Evolutionary conservation across 495 filamentous ascomycete species (phyloP).

Genomic region (Penicillium maclennaniae): DNA sequence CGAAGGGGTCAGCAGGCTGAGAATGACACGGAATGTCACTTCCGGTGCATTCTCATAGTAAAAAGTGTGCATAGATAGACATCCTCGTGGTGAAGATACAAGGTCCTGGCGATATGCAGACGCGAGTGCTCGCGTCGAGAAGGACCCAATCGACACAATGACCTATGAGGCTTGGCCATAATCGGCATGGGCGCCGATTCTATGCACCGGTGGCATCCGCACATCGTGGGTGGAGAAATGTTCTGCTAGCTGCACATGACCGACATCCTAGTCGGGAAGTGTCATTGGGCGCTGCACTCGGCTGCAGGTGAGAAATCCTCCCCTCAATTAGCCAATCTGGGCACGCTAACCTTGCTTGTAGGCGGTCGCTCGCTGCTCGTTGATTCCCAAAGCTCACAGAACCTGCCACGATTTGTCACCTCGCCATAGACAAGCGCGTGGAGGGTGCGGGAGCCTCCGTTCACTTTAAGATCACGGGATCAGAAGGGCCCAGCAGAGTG

Average conservation of each 20-base stretch:
- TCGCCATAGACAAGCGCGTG: constrained; percentile 28
- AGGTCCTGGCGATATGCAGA: constrained; percentile 26
- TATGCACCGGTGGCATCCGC: constrained; percentile 15
- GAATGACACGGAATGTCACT: not conserved
- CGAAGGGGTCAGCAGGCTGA: not conserved
- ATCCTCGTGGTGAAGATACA: constrained; percentile 7
- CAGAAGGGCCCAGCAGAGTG: constrained; percentile 36
- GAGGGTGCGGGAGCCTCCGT: constrained; percentile 39
- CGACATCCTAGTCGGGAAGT: constrained; percentile 17
- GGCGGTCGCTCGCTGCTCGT: constrained; percentile 28
- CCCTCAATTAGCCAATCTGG: constrained; percentile 32
- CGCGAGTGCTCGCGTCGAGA: constrained; percentile 29
- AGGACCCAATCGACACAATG: constrained; percentile 20
- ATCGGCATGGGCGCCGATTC: constrained; percentile 13
- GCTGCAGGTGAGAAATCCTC: constrained; percentile 29
- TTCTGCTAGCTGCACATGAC: constrained; percentile 35
- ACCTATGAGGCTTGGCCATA: constrained; percentile 5
- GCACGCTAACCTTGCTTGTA: constrained; percentile 12
- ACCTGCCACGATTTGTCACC: constrained; percentile 38
- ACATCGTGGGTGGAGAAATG: constrained; percentile 20
- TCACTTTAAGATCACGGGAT: constrained; percentile 44
- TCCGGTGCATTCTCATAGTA: not conserved
- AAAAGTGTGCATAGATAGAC: constrained; percentile 4
- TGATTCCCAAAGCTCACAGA: constrained; percentile 23
- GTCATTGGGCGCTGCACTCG: constrained; percentile 30